A percentile compares a stretch with the other conserved stretches of the same genome.
phyloP scores from a whole-genome alignment of 176 grass and related monocot genomes.

The Stipa capillata region DNA sequence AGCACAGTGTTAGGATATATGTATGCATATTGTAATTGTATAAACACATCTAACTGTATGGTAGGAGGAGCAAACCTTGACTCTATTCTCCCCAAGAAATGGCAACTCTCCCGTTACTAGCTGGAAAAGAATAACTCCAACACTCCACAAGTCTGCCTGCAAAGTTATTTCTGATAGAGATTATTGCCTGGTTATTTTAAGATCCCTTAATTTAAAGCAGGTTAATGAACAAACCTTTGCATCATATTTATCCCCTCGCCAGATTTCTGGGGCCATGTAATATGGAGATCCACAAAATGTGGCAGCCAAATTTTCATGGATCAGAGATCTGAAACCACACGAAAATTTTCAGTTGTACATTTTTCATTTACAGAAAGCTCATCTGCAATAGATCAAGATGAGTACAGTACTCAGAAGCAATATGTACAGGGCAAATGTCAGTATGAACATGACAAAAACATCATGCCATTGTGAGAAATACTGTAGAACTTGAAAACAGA shows the following conservation, averaged over 20 bases:
- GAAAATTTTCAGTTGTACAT: background rate
- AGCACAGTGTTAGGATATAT: constrained; percentile 1
- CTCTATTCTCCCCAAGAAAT: constrained; percentile 34
- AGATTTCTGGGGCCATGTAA: constrained; percentile 80
- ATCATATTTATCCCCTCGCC: constrained; percentile 52
- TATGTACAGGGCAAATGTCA: background rate
- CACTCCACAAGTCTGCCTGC: constrained; percentile 81
- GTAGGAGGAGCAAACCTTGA: constrained; percentile 22
- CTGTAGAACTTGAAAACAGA: background rate
- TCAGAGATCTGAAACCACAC: constrained; percentile 29
- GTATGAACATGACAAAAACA: background rate
- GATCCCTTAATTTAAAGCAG: background rate
- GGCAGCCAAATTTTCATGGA: constrained; percentile 63
- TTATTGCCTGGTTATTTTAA: background rate
- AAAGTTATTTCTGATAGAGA: background rate
- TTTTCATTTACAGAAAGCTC: background rate
- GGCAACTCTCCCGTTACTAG: constrained; percentile 52
- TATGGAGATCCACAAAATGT: constrained; percentile 64
- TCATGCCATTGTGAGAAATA: background rate
- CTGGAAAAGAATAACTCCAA: constrained; percentile 74
- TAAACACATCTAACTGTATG: background rate
- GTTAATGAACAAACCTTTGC: constrained; percentile 45
- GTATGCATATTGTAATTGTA: background rate
- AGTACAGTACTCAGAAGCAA: constrained; percentile 4
- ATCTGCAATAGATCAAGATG: background rate